A percentile compares a stretch with the other conserved stretches of the same genome.
These are phyloP conservation scores for Colletotrichum lini DNA, from an alignment of 2,329 filamentous ascomycete species.

Conservation along the genomic window DNA sequence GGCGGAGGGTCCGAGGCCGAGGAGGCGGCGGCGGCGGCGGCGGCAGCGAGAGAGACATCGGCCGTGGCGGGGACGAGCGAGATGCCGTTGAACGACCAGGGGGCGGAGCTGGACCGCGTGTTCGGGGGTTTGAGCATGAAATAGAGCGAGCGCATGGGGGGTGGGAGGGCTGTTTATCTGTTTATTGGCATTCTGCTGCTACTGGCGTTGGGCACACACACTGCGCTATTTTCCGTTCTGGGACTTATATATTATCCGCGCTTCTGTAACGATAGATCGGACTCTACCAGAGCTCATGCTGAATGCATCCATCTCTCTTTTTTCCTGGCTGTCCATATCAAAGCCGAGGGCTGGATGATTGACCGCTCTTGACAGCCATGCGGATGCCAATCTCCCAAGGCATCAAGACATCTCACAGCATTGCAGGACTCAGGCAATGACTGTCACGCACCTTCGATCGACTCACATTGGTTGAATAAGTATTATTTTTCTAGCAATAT, in stretches of 20 bases:
- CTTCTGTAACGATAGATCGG: neutral
- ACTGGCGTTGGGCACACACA: slow-evolving; percentile 8
- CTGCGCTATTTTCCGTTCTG: no score
- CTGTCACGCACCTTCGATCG: neutral
- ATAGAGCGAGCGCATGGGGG: slow-evolving; percentile 14
- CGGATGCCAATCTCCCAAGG: no score
- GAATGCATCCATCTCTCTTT: no score
- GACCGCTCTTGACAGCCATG: no score
- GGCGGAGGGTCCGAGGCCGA: slow-evolving; percentile 42
- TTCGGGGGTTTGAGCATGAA: slow-evolving; percentile 65
- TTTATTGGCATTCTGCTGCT: neutral
- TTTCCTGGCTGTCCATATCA: no score
- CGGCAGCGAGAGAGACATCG: slow-evolving; percentile 51
- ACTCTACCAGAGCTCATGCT: neutral
- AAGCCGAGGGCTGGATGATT: no score
- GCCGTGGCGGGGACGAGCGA: slow-evolving; percentile 49
- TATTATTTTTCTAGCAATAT: neutral
- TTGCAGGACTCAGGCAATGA: no score
- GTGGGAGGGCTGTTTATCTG: neutral
- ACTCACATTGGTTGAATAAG: no score
- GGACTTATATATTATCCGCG: neutral
- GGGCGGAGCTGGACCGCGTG: slow-evolving; percentile 70
- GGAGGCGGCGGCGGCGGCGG: slow-evolving; percentile 43
- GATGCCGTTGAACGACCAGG: slow-evolving; percentile 62
- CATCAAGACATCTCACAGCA: no score